Percentiles rank a stretch among this genome's conserved stretches.
phyloP scores from a whole-genome alignment of 1,284 basidiomycete genomes.

The Volvariella surrecta region DNA sequence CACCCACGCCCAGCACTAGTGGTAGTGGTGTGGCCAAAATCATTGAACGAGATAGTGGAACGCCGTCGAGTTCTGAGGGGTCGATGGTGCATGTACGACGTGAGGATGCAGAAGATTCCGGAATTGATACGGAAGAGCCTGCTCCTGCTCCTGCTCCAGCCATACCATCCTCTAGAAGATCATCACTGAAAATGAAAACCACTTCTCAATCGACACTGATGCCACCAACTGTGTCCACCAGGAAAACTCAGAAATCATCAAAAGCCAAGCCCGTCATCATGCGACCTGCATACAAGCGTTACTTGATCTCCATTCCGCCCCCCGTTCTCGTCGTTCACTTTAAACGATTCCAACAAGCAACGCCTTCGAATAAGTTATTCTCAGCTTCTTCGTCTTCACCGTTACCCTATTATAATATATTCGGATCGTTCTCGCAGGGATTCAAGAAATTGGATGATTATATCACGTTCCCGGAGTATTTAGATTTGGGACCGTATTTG shows the following conservation, averaged over 20 bases:
- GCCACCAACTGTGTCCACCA: too few relatives aligned
- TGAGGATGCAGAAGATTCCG: constrained; percentile 3
- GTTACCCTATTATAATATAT: constrained; percentile 16
- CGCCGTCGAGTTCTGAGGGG: background rate
- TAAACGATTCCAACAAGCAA: constrained; percentile 81
- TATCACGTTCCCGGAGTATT: constrained; percentile 78
- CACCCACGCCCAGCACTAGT: background rate
- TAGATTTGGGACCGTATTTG: constrained; percentile 82
- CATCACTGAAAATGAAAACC: too few relatives aligned
- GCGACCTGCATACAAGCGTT: constrained; percentile 86
- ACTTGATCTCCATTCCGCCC: constrained; percentile 81
- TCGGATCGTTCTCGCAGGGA: constrained; percentile 45
- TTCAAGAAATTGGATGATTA: constrained; percentile 87
- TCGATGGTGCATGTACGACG: constrained; percentile 1
- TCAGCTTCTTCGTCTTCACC: too few relatives aligned
- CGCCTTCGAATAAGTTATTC: constrained; percentile 24
- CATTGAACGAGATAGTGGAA: background rate
- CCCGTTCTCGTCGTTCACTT: constrained; percentile 88
- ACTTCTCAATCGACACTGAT: too few relatives aligned
- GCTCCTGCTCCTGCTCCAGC: too few relatives aligned
- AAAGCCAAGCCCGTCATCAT: constrained; percentile 54
- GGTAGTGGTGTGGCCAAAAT: background rate
- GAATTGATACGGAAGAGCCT: background rate
- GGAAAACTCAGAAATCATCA: background rate
- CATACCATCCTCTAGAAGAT: too few relatives aligned